Evolutionary conservation across 78 protist species (phyloP).

Genomic region (slime mould (Dictyostelium discoideum)): dicty_2.7 NC_007089.4:4909001-4909500

Average conservation of each 20-base stretch:
- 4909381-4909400: neutral
- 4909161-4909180: neutral
- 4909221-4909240: constrained; percentile 31
- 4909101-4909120: neutral
- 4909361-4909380: neutral
- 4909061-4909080: neutral
- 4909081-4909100: neutral
- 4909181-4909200: neutral
- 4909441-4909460: neutral
- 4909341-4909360: neutral
- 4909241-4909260: constrained; percentile 59
- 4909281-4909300: constrained; percentile 62
- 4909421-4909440: neutral
- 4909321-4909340: neutral
- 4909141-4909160: neutral
- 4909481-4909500: neutral
- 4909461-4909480: neutral
- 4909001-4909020: neutral
- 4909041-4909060: neutral
- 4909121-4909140: neutral
- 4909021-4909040: neutral
- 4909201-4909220: constrained; percentile 11
- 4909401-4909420: neutral
- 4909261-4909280: constrained; percentile 61
- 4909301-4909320: constrained; percentile 15